Base-by-base conservation (phyloP, 805 yeast species). In the Monosporozyma unispora region DNA sequence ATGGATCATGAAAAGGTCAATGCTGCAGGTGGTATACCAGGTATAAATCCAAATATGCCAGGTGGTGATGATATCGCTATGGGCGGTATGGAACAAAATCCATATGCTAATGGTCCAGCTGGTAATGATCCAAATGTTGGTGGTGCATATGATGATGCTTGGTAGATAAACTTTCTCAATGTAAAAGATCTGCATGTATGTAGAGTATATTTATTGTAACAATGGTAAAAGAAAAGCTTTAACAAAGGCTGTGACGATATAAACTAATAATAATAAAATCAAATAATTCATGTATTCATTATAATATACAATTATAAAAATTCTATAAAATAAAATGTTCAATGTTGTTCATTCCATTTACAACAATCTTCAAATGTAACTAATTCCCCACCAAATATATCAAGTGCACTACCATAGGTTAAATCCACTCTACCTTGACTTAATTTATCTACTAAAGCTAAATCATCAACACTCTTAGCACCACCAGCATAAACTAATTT, bases 401-500 rank as follows among this genome's bases (percentile, higher is more conserved):
- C 99, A 48, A 93, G 69, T 0, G 97, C 84, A 63, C 95, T 85
- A 1, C 99, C 99, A 61, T 71, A 90, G 0, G 99, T 93, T 62
- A 93, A 72, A 63, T 93, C 98, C 12, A 93, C 96, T 59, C 77
- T 83, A 2, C 96, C 96, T 2, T 68, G 60, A 62, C 96, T 87
- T 59, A 93, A 69, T 42, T 64, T 52, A 9, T 80, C 66, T 2
- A 93, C 98, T 23, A 75, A 69, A 4, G 69, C 72, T 54, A 93
- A 73, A 63, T 93, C 99, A 0, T 68, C 64, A 0, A 86, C 62
- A 63, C 78, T 76, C 58, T 80, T 82, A 23, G 97, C 99, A 3
- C 99, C 99, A 12, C 99, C 99, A 28, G 99, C 99, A 65, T 93
- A 93, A 2, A 91, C 96, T 4, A 87, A 80, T 31, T 85, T 89